These are phyloP conservation scores for Saccharomycopsis babjevae DNA, from an alignment of 805 yeast genomes.

Conservation along the genomic window DNA sequence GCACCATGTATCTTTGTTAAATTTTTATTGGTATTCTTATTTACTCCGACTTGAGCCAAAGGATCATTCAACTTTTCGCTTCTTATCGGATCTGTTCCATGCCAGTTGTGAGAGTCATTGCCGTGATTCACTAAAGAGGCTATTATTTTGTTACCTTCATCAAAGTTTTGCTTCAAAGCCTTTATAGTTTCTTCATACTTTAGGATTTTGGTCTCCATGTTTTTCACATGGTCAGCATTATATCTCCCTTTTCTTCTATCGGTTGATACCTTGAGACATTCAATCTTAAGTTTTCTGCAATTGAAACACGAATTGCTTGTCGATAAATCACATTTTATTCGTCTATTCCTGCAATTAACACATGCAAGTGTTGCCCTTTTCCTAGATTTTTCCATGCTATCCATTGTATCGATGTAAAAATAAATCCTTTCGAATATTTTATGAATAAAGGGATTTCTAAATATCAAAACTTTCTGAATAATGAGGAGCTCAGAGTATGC, in stretches of 20 bases:
- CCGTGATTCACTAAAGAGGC: neutral
- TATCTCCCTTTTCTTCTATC: conserved; percentile 6
- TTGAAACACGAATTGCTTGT: conserved; percentile 1
- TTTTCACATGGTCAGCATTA: conserved; percentile 2
- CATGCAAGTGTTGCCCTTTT: conserved; percentile 7
- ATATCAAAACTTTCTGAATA: neutral
- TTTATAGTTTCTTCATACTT: conserved; percentile 1
- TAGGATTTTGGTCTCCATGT: conserved; percentile 1
- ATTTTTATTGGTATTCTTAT: neutral
- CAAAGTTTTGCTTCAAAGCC: neutral
- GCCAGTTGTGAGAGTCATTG: neutral
- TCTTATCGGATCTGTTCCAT: neutral
- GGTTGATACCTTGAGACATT: conserved; percentile 3
- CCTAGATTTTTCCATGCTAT: neutral
- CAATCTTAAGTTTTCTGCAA: conserved; percentile 1
- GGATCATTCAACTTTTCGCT: neutral
- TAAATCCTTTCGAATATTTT: neutral
- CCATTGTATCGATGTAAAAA: neutral
- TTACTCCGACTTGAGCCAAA: neutral
- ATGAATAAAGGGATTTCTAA: neutral
- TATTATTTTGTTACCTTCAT: neutral
- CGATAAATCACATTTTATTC: conserved; percentile 4
- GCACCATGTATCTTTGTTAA: neutral
- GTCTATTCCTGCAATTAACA: conserved; percentile 3
- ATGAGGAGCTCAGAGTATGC: neutral